Percentiles rank a stretch among this genome's conserved stretches.
These are phyloP conservation scores for Skeletonema costatum DNA, from an alignment of 108 stramenopile genomes.

Conservation along the genomic window DNA sequence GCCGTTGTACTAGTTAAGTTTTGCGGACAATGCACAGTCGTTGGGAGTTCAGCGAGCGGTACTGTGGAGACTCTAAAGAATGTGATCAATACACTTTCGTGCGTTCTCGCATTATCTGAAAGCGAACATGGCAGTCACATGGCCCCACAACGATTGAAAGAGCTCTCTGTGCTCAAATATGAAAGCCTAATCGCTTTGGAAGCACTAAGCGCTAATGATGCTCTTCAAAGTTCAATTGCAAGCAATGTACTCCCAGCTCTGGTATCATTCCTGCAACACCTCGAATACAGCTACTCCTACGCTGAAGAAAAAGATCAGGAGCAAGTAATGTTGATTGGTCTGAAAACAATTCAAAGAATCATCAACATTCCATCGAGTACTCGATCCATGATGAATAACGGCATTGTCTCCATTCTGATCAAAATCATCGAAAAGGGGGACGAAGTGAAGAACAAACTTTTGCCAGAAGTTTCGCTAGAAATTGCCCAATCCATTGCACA, in stretches of 20 bases:
- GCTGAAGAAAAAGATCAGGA: slow-evolving; percentile 3
- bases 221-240: slow-evolving; percentile 69
- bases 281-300: not conserved
- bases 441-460: not conserved
- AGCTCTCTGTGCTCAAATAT: slow-evolving; percentile 58
- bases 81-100: slow-evolving; percentile 67
- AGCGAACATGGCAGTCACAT: slow-evolving; percentile 24
- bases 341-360: slow-evolving; percentile 62
- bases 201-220: slow-evolving; percentile 67
- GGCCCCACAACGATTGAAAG: slow-evolving; percentile 44
- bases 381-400: slow-evolving; percentile 54
- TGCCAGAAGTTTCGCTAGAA: slow-evolving; percentile 52
- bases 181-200: slow-evolving; percentile 75
- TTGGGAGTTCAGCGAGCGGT: slow-evolving; percentile 39
- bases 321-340: slow-evolving; percentile 51
- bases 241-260: slow-evolving; percentile 68
- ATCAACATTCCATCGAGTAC: slow-evolving; percentile 73
- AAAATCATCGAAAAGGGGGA: slow-evolving; percentile 8
- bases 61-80: slow-evolving; percentile 59
- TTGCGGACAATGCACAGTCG: slow-evolving; percentile 67
- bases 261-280: slow-evolving; percentile 48
- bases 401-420: slow-evolving; percentile 51
- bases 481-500: slow-evolving; percentile 52
- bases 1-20: slow-evolving; percentile 66
- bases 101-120: slow-evolving; percentile 54